Evolutionary conservation across 1,284 basidiomycete genomes (phyloP).

Genomic region (Tilletia horrida): DNA sequence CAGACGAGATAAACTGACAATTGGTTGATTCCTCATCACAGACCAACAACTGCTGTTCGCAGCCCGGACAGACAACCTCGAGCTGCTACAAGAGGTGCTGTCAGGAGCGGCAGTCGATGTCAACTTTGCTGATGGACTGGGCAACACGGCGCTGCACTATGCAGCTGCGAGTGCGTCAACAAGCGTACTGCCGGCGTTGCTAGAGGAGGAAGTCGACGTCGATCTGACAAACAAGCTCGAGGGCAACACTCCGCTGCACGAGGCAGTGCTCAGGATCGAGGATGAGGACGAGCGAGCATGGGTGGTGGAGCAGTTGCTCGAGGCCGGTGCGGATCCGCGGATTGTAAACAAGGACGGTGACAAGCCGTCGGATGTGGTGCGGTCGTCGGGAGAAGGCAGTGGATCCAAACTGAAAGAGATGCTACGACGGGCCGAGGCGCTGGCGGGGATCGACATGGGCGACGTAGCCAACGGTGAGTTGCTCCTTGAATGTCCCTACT

Average conservation of each 20-base stretch:
- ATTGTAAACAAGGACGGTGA: constrained; percentile 45
- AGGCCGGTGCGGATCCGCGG: constrained; percentile 46
- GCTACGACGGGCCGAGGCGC: constrained; percentile 15
- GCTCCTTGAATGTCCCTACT: background rate
- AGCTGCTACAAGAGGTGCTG: constrained; percentile 40
- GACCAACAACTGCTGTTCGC: constrained; percentile 46
- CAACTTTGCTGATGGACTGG: constrained; percentile 45
- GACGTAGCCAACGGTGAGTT: constrained; percentile 13
- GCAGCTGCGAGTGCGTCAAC: constrained; percentile 38
- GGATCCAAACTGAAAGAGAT: constrained; percentile 11
- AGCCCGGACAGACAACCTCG: constrained; percentile 43
- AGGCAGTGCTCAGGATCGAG: constrained; percentile 65
- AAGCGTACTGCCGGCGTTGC: constrained; percentile 42
- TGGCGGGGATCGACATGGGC: constrained; percentile 4
- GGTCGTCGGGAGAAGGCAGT: background rate
- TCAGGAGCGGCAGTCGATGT: constrained; percentile 37
- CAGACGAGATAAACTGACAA: too few relatives aligned
- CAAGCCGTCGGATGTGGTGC: constrained; percentile 38
- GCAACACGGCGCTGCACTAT: constrained; percentile 51
- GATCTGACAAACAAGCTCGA: constrained; percentile 73
- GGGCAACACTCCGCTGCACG: constrained; percentile 76
- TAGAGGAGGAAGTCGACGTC: constrained; percentile 67
- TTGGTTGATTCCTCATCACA: constrained; percentile 5
- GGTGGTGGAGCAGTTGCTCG: constrained; percentile 53
- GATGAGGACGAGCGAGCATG: constrained; percentile 64